Evolutionary conservation across 768 basidiomycete species (phyloP).

Genomic region (Suillus bovinus): DNA sequence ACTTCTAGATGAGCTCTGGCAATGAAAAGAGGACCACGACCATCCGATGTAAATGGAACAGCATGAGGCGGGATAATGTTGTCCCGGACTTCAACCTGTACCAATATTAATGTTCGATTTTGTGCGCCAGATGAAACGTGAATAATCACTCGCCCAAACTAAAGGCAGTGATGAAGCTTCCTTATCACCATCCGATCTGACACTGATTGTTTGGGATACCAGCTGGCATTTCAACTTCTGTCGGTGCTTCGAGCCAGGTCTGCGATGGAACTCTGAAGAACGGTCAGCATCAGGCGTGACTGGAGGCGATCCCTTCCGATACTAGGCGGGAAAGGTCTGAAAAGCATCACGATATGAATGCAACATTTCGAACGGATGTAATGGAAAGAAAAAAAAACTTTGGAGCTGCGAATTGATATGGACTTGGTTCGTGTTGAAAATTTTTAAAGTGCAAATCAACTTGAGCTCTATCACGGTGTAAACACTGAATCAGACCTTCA

Average conservation of each 20-base stretch:
- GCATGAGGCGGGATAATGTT: constrained; percentile 34
- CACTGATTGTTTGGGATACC: not conserved
- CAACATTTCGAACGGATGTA: not conserved
- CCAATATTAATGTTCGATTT: not conserved
- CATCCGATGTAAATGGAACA: constrained; percentile 25
- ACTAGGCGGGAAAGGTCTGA: not conserved
- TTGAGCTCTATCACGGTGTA: not conserved
- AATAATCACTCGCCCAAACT: constrained; percentile 20
- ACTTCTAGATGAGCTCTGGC: constrained; percentile 28
- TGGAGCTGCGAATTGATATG: not conserved
- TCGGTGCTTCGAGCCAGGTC: not conserved
- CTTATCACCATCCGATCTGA: not conserved
- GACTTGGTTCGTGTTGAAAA: not conserved
- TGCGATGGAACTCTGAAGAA: not conserved
- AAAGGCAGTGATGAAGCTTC: constrained; percentile 26
- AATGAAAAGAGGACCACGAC: constrained; percentile 29
- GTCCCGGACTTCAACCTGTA: constrained; percentile 28
- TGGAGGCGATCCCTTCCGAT: not conserved
- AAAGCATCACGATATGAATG: not conserved
- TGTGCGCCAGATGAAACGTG: not conserved
- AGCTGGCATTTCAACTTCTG: not conserved
- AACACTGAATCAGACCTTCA: not conserved
- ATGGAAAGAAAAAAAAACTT: too few species aligned
- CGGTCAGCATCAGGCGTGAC: not conserved
- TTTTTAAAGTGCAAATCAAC: not conserved